A percentile compares a stretch with the other conserved stretches of the same genome.
phyloP scores from a whole-genome alignment of 2,329 filamentous ascomycete species.

The Teratosphaeria zuluensis region DNA sequence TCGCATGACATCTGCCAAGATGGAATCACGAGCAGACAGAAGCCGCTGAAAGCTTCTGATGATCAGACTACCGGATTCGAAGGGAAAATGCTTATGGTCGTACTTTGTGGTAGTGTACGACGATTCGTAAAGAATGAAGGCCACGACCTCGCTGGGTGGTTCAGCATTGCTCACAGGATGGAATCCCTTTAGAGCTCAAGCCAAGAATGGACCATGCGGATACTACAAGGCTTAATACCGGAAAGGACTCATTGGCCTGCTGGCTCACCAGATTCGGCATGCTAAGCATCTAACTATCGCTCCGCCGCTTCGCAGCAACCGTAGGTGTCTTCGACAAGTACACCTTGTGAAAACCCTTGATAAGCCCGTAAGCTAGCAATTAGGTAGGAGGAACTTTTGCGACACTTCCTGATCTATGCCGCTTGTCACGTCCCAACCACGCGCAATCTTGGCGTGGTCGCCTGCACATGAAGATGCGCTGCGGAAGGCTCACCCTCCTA shows the following conservation, averaged over 20 bases:
- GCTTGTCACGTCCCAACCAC: neutral
- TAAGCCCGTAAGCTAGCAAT: too few relatives aligned
- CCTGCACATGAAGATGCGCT: neutral
- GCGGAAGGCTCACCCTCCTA: neutral
- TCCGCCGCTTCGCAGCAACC: neutral
- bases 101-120: neutral
- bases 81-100: neutral
- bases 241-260: neutral
- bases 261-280: too few relatives aligned
- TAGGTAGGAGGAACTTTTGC: too few relatives aligned
- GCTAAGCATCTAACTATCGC: neutral
- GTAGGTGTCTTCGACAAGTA: too few relatives aligned
- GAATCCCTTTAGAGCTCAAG: neutral
- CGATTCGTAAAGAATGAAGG: too few relatives aligned
- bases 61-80: neutral
- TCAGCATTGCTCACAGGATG: neutral
- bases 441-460: neutral
- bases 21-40: too few relatives aligned
- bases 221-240: neutral
- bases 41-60: neutral
- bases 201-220: neutral
- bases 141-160: too few relatives aligned
- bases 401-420: neutral
- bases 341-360: too few relatives aligned
- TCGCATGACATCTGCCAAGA: neutral